Evolutionary conservation across 768 basidiomycete genomes (phyloP), one percentile per base, ranked within the genome.

Genomic region (Podaxis carcinomalis): DNA sequence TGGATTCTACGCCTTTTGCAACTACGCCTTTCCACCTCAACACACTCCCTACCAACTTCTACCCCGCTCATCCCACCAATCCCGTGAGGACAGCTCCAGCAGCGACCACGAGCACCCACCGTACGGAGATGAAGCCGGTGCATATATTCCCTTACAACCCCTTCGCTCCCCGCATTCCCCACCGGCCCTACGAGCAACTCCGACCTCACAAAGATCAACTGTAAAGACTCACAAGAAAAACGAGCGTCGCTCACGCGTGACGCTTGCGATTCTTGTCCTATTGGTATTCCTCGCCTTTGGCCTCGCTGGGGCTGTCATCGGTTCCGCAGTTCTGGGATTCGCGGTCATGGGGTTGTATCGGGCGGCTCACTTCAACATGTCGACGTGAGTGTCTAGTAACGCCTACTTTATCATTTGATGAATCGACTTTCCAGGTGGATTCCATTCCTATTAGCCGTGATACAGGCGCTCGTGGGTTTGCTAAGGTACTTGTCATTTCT

Each of bases 1-100:
- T 61, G 82, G 81, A 5, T 61, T 66, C 6, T 83, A 82, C 60
- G 81, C 82, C 11, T 83, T 83, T 63, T 74, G 78, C 72, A 84
- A 83, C 62, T 74, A 81, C 49, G 77, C 79, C 36, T 81, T 80
- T 61, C 80, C 80, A 1, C 81, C 81, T 5, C 42, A 35, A 1
- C 63, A 39, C 23, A 25, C 37, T 11, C 51, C 60, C 27, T 54
- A 63, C 28, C 36, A 62, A n/a, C 50, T 50, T 25, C 32, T 57
- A 47, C 19, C 59, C 5, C 35, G 6, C 5, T 25, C 61, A 35
- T 23, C 56, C 14, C 28, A 49, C 40, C 42, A 46, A 2, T 27
- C 27, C 25, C 13, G 10, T 27, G 53, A 52, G 14, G 3, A 50
- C 14, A 59, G 44, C 9, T 21, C 21, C 27, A 36, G 37, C 25